phyloP scores from a whole-genome alignment of 768 basidiomycete genomes.

The Mycena polygramma region DNA sequence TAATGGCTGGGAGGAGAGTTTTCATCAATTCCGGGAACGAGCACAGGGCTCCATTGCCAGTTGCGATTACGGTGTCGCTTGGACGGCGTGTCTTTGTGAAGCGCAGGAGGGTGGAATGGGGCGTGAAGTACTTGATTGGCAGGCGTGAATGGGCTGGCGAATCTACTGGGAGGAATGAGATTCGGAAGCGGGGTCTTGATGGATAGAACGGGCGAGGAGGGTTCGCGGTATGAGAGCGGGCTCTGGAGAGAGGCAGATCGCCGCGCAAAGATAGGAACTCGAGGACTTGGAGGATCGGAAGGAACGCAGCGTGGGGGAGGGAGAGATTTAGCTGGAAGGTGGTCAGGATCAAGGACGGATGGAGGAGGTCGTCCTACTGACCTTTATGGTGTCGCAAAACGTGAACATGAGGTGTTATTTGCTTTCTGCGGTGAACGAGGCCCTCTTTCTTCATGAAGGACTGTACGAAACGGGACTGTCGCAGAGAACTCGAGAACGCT shows the following conservation, averaged over 20 bases:
- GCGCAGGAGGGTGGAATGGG: constrained; percentile 30
- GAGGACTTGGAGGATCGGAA: background rate
- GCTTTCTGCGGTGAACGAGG: background rate
- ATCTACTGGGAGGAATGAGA: constrained; percentile 35
- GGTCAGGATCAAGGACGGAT: background rate
- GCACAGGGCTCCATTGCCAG: constrained; percentile 28
- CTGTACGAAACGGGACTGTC: constrained; percentile 27
- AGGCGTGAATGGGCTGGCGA: constrained; percentile 35
- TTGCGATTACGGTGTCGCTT: constrained; percentile 25
- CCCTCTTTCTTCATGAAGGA: constrained; percentile 26
- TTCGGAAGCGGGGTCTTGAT: constrained; percentile 20
- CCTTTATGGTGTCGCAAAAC: constrained; percentile 19
- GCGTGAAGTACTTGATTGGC: constrained; percentile 33
- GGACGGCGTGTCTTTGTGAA: constrained; percentile 26
- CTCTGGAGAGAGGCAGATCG: constrained; percentile 14
- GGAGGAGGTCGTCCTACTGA: background rate
- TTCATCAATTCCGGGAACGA: constrained; percentile 25
- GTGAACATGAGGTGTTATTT: constrained; percentile 14
- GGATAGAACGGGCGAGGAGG: background rate
- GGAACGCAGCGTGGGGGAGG: background rate
- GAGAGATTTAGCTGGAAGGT: background rate
- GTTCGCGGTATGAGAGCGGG: constrained; percentile 4
- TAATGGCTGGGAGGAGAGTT: constrained; percentile 14
- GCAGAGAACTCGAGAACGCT: background rate
- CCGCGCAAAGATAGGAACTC: constrained; percentile 17